Evolutionary conservation across 169 alveolate species (phyloP), one percentile per base, ranked within the genome.

Genomic region (Plasmodium fragile): DNA sequence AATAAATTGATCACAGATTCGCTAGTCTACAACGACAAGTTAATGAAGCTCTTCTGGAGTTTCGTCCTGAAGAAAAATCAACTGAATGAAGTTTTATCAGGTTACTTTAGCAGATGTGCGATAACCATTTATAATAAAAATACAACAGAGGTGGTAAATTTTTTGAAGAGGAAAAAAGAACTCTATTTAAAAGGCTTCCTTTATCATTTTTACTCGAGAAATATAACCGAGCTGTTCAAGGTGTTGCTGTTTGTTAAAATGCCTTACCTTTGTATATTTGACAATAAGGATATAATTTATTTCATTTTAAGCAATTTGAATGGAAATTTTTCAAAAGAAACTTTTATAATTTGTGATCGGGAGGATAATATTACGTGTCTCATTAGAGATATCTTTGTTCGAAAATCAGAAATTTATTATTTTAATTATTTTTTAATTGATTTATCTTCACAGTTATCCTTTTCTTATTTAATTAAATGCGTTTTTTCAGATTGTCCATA

Each of bases 41-140:
- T 85, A 22, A 85, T 85, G 93, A 85, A 73, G 79, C 65, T 73
- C 28, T 85, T 85, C 43, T 85, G 93, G 93, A 77, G 32, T 16
- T 85, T 85, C 22, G 65, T 85, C 8, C 36, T 85, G 18, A 85
- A 73, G 28, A 85, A 85, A 53, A 34, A 75, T n/a, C 93, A 85
- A 85, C 65, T 85, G n/a, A 85, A 85, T 69, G 93, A 85, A 75
- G 93, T 85, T 1, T 25, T 85, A 13, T 69, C 93, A 1, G 93
- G 93, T 3, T 85, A 85, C 41, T 85, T 85, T 85, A 85, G 93
- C 80, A 34, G 93, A 8, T 85, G 93, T 75, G 93, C 93, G 30
- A 85, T 85, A 73, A 41, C 85, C 8, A 85, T 85, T 8, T 85
- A 85, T 75, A 85, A 85, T 75, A 85, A 85, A 72, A 69, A 85